Base-by-base conservation (phyloP, 768 basidiomycete species). In the Kwoniella mangroviensis region DNA sequence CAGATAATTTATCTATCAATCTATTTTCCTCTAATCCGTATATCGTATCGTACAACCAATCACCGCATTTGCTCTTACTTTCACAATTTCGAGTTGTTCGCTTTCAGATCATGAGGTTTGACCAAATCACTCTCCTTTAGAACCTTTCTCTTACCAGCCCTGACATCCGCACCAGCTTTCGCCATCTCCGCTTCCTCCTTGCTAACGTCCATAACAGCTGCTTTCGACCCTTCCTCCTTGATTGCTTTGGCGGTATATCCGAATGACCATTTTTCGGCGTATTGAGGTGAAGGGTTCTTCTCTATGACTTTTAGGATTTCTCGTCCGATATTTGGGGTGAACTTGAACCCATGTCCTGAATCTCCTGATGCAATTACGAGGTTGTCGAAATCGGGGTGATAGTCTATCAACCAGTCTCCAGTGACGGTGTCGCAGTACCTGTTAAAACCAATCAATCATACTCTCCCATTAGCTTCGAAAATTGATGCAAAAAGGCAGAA, bases 351-450 rank as follows among this genome's bases (percentile, higher is more conserved):
- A 58, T 70, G 69, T 28, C 79, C 94, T 73, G 90, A 92, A 7
- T 91, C 96, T 19, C 88, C 92, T 0, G 95, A 95, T 1, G 94
- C 95, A 34, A 98, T 82, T 63, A 94, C 82, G 12, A 98, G 79
- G 6, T 87, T 87, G 4, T 73, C 56, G 26, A 85, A 82, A 15
- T 82, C 81, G 0, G 89, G 88, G 73, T 91, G 88, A 69, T 84
- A 88, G 26, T 94, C 92, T 73, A 98, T 92, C 53, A 97, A 85
- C 92, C 93, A 98, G 82, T 98, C 88, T 3, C 89, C 90, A 76
- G 94, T 91, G 1, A 89, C 87, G 4, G 93, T 89, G 75, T 97
- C 95, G 24, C 90, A 90, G 81, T 98, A 98, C 93, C 93, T 94
- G 72, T 56, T 75, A 34, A 12, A 7, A 42, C 19, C 41, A 7